Evolutionary conservation across 768 basidiomycete species (phyloP).

Genomic region (Suillus alpinus): DNA sequence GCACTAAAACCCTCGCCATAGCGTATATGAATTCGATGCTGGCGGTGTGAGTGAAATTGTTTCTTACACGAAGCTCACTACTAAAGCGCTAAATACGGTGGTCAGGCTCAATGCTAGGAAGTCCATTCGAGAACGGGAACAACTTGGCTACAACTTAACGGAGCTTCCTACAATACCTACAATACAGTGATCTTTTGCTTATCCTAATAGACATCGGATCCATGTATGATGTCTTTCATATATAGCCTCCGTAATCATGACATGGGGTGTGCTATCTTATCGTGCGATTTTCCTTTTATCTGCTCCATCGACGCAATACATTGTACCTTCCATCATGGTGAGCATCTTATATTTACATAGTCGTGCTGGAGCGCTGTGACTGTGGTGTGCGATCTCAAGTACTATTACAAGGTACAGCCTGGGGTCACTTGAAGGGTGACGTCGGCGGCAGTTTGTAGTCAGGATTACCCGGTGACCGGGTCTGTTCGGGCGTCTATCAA

Average conservation of each 20-base stretch:
- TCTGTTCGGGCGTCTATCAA: too few species aligned
- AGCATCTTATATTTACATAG: neutral
- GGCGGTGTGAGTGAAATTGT: conserved; percentile 16
- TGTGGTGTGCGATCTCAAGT: neutral
- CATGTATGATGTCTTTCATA: neutral
- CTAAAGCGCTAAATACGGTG: neutral
- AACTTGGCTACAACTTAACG: neutral
- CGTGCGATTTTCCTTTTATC: neutral
- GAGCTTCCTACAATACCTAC: conserved; percentile 21
- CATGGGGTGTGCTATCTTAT: neutral
- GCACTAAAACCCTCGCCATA: neutral
- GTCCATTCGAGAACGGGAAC: conserved; percentile 15
- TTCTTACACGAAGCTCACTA: neutral
- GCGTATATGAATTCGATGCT: conserved; percentile 24
- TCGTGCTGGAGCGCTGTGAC: neutral
- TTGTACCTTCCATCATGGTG: neutral
- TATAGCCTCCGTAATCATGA: neutral
- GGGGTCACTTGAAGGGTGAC: too few species aligned
- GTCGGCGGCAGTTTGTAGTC: too few species aligned
- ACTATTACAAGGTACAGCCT: too few species aligned
- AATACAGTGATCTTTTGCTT: conserved; percentile 5
- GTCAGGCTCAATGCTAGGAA: conserved; percentile 9
- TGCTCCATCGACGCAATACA: neutral
- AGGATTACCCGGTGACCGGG: too few species aligned
- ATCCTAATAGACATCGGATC: neutral